Base-by-base conservation (phyloP, 2,329 filamentous ascomycete genomes). In the Aaosphaeria pasadenensis region DNA sequence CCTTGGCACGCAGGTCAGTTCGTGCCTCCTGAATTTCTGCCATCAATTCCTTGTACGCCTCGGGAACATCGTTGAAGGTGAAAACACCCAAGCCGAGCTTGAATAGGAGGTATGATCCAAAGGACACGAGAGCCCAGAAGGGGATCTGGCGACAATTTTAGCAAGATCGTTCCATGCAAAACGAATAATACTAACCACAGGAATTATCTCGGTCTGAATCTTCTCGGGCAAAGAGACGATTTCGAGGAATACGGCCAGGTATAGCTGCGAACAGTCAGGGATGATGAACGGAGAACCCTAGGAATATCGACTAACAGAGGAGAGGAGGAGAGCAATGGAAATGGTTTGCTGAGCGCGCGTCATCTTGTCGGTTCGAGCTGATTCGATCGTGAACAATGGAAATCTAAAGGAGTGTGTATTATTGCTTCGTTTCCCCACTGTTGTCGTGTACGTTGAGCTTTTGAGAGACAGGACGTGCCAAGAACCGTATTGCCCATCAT, bases 51-150 rank as follows among this genome's bases (percentile, higher is more conserved):
- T 86, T 83, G 74, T 97, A 88, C 45, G 94, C 94, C 53, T 89
- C 82, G 46, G 92, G 91, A 43, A 95, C 90, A 73, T 97, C 91
- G 78, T 96, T 94, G 81, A 99, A 99, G 48, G 90, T 96, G 69
- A 96, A 80, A 61, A 99, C 89, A 56, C 94, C 94, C 77, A 85
- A 88, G 63, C 94, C 94, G 53, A 99, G 87, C 62, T 90, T 89
- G 76, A 87, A 90, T 56, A 99, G 86, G 17, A 99, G 86, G 74
- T 91, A 91, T 54, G 91, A 88, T 72, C 91, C 94, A 67, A 97
- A 91, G 24, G 88, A 85, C 57, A 99, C 88, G 60, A 97, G 79
- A 42, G 83, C 84, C 88, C 92, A 99, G 77, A 96, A 89, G 48
- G 94, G 94, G 42, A 97, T 82, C 91, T 96, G 44, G 7, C 7